Base-by-base conservation (phyloP, 2,329 filamentous ascomycete species). In the Diaporthe helianthi region DNA sequence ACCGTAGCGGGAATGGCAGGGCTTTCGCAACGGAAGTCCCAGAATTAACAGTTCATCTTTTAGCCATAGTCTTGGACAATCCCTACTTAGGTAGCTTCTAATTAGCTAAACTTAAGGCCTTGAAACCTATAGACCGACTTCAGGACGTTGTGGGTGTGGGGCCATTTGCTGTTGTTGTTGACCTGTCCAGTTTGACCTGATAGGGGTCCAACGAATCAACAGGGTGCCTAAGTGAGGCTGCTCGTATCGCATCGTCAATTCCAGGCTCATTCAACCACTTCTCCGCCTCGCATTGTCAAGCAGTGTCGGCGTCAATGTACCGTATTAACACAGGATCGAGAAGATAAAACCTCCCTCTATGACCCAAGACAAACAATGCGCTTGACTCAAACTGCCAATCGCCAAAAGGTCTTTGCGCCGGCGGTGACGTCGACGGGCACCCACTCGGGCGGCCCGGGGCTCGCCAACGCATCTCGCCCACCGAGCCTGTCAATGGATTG, bases 391-490 rank as follows among this genome's bases (percentile, higher is more conserved):
- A 26, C 24, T 60, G 54, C 36, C 54, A 60, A 44, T 31, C 44
- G 24, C 9, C 54, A 33, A 29, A 22, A n/a, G n/a, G 17, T 19
- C 2, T 46, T 31, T 9, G 24, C 24, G 38, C 55, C 55, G 55
- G 38, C 24, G 24, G 58, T 61, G 58, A 61, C 58, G 58, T 61
- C 58, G 58, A 47, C 58, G 58, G 58, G 55, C 26, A 61, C 41
- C 58, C 58, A 61, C 41, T 61, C 58, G 41, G 58, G 47, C 58
- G 41, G 41, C 58, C 41, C 41, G 58, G 58, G 22, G 58, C 58
- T 47, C 41, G 41, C 58, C 58, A 61, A 61, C 58, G 29, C 58
- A 61, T 31, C 58, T 61, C 58, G 26, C 29, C 41, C 41, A 12
- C 41, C 58, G 58, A 33, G 5, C 2, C 58, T 29, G 41, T 61